Percentiles rank a stretch among this genome's conserved stretches.
Conservation (phyloP, 1,284 basidiomycete genomes). For the Puccinia coronata region DNA sequence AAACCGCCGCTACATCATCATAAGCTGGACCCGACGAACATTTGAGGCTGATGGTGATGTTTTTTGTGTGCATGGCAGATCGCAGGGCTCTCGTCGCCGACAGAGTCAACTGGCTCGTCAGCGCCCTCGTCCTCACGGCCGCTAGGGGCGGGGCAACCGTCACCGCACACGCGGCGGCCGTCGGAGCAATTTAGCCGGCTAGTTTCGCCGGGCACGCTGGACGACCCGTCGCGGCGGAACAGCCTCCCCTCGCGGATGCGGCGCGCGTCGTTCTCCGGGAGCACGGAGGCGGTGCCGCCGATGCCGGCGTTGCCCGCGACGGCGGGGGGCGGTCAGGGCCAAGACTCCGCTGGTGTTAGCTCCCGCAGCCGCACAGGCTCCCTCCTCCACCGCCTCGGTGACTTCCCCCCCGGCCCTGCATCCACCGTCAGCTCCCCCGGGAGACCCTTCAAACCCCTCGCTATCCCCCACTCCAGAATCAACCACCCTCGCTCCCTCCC, state of each 20-base stretch:
- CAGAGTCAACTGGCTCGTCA: slow-evolving; percentile 38
- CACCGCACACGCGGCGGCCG: slow-evolving; percentile 35
- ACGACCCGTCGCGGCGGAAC: slow-evolving; percentile 52
- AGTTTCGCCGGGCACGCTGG: background rate
- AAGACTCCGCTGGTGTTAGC: background rate
- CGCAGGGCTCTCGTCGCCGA: slow-evolving; percentile 33
- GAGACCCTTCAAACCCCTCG: slow-evolving; percentile 45
- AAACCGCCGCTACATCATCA: background rate
- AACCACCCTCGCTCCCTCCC: slow-evolving; percentile 60
- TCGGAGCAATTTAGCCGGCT: slow-evolving; percentile 38
- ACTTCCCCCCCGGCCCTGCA: slow-evolving; percentile 1
- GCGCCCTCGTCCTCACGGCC: slow-evolving; percentile 16
- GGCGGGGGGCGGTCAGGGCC: too few species aligned
- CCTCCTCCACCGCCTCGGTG: slow-evolving; percentile 25
- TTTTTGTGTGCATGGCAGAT: background rate
- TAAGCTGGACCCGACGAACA: too few species aligned
- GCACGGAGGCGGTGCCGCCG: slow-evolving; percentile 39
- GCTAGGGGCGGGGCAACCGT: background rate
- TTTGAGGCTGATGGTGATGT: background rate
- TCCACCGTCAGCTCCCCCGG: slow-evolving; percentile 51
- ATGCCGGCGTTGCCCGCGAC: slow-evolving; percentile 3
- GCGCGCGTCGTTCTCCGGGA: slow-evolving; percentile 51
- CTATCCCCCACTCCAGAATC: background rate
- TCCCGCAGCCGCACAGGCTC: slow-evolving; percentile 53
- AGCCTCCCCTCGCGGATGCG: slow-evolving; percentile 54